Evolutionary conservation across 2,329 filamentous ascomycete genomes (phyloP).

Genomic region (Fusarium stilboides): DNA sequence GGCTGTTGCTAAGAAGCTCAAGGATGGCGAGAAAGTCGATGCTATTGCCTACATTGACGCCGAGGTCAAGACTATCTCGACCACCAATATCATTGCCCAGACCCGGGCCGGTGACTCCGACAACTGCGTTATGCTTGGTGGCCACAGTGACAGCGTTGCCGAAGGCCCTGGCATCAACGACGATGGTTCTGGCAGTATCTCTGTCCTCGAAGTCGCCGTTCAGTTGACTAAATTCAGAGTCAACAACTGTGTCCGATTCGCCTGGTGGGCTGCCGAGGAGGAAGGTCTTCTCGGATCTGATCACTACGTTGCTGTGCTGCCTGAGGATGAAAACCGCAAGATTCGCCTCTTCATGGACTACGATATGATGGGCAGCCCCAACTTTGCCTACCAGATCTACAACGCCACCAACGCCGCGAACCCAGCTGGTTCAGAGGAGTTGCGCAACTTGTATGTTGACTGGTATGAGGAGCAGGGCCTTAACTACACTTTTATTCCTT

Average conservation of each 20-base stretch:
- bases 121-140: constrained; percentile 77
- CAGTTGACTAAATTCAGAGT: constrained; percentile 71
- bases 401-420: constrained; percentile 79
- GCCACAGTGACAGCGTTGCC: constrained; percentile 74
- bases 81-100: constrained; percentile 75
- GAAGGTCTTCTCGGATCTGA: constrained; percentile 76
- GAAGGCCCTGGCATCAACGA: constrained; percentile 84
- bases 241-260: constrained; percentile 77
- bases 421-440: constrained; percentile 78
- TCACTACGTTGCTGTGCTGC: constrained; percentile 71
- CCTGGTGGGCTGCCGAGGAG: constrained; percentile 79
- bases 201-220: constrained; percentile 73
- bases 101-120: constrained; percentile 71
- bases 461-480: constrained; percentile 75
- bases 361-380: constrained; percentile 78
- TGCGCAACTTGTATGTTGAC: constrained; percentile 76
- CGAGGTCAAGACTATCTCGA: constrained; percentile 67
- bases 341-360: constrained; percentile 79
- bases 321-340: constrained; percentile 71
- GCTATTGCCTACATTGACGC: constrained; percentile 73
- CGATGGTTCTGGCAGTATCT: constrained; percentile 77
- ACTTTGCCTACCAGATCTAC: constrained; percentile 79
- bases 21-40: constrained; percentile 64
- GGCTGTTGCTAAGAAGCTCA: constrained; percentile 68
- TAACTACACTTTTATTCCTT: constrained; percentile 79